Evolutionary conservation across 1,139 yeast genomes (phyloP).

Genomic region (Blastobotrys serpentis): DNA sequence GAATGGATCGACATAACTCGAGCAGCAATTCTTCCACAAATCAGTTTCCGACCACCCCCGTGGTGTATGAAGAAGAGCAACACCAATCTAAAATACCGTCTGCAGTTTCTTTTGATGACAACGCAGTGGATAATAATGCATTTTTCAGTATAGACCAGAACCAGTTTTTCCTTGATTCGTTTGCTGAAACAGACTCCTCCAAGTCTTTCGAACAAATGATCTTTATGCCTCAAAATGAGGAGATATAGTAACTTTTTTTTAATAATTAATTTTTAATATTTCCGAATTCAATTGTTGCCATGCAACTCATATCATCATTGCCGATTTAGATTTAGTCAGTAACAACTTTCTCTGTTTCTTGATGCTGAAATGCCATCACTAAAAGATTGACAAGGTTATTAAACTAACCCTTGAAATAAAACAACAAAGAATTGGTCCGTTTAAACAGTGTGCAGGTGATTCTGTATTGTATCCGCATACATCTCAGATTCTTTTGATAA

Average conservation of each 20-base stretch:
- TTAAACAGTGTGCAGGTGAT: no score
- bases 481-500: no score
- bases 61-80: slow-evolving; percentile 4
- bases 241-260: neutral
- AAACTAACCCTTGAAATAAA: no score
- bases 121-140: neutral
- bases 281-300: neutral
- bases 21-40: neutral
- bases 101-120: neutral
- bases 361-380: no score
- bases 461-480: no score
- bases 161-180: neutral
- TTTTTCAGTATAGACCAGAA: neutral
- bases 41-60: neutral
- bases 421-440: no score
- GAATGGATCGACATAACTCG: slow-evolving; percentile 1
- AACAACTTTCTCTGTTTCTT: no score
- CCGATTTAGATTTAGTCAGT: neutral
- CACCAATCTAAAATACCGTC: neutral
- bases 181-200: neutral
- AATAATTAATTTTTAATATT: neutral
- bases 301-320: neutral
- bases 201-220: neutral
- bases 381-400: no score
- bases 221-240: neutral